phyloP scores from a whole-genome alignment of 1,284 basidiomycete genomes.

The Bondarzewia mesenterica region DNA sequence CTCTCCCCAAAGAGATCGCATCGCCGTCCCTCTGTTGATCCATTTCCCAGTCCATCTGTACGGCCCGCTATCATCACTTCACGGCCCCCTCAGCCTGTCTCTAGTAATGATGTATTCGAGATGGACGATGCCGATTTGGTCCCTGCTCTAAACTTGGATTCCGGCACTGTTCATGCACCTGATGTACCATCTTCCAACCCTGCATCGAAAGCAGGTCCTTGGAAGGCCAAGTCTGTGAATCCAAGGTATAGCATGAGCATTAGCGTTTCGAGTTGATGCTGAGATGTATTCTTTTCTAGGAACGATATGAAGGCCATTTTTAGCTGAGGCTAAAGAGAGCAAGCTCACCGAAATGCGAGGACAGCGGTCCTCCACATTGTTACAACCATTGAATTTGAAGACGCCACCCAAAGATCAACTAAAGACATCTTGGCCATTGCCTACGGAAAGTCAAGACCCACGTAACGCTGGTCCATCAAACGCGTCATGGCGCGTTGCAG shows the following conservation, averaged over 20 bases:
- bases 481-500: not conserved
- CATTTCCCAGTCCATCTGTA: constrained; percentile 22
- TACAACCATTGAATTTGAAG: constrained; percentile 1
- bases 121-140: constrained; percentile 52
- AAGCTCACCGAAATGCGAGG: constrained; percentile 1
- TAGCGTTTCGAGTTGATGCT: constrained; percentile 1
- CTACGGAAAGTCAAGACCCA: too few relatives aligned
- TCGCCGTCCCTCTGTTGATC: constrained; percentile 10
- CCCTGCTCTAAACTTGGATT: constrained; percentile 12
- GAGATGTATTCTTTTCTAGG: constrained; percentile 29
- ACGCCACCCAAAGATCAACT: constrained; percentile 7
- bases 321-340: constrained; percentile 64
- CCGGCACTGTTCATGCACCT: not conserved
- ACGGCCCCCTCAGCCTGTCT: constrained; percentile 9
- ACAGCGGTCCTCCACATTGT: too few relatives aligned
- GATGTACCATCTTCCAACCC: constrained; percentile 8
- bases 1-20: constrained; percentile 30
- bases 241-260: constrained; percentile 24
- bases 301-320: constrained; percentile 80
- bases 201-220: constrained; percentile 15
- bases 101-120: constrained; percentile 46
- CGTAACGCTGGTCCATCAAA: not conserved
- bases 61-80: constrained; percentile 16
- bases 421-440: too few relatives aligned
- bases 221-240: constrained; percentile 31